Evolutionary conservation across 495 filamentous ascomycete species (phyloP), one percentile per base, ranked within the genome.

Genomic region (Penicillium lagena): DNA sequence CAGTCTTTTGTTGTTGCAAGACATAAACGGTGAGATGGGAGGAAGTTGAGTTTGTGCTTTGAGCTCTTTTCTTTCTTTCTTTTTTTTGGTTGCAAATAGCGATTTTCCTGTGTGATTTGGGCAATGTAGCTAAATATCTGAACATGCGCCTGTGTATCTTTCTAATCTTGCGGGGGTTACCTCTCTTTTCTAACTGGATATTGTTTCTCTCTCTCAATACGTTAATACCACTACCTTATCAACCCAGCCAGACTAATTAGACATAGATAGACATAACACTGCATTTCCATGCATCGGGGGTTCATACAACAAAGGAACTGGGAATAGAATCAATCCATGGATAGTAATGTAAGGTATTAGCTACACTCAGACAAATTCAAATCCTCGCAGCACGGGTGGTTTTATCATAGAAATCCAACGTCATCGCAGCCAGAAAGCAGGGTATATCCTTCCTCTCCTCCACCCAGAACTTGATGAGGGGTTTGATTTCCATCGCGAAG

Each of bases 371-470:
- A 39, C 22, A 12, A 37, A 28, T 2, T 60, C 50, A 76, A 36
- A 70, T 68, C 46, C 68, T 62, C 27, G 64, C 63, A 31, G 76
- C 79, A 43, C 78, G 57, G 37, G 81, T 84, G 30, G 68, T 80
- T 72, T 89, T 90, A 55, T 96, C 91, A 59, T 84, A 96, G 66
- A 94, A 93, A 67, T 95, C 88, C 55, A 95, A 59, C 30, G 89
- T 94, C 68, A 90, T 73, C 14, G 89, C 89, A 7, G 91, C 90
- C 43, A 97, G 60, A 59, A 97, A 90, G 43, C 90, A 90, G 39
- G 93, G 93, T 40, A 98, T 91, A 59, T 87, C 89, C 43, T 88
- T 86, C 68, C 84, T 78, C 58, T 87, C 86, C 56, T 91, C 83
- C 1, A 96, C 90, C 93, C 93, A 98, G 64, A 94, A 96, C 57